Conservation (phyloP, 2,329 filamentous ascomycete genomes). For the Huntiella abstrusa region DNA sequence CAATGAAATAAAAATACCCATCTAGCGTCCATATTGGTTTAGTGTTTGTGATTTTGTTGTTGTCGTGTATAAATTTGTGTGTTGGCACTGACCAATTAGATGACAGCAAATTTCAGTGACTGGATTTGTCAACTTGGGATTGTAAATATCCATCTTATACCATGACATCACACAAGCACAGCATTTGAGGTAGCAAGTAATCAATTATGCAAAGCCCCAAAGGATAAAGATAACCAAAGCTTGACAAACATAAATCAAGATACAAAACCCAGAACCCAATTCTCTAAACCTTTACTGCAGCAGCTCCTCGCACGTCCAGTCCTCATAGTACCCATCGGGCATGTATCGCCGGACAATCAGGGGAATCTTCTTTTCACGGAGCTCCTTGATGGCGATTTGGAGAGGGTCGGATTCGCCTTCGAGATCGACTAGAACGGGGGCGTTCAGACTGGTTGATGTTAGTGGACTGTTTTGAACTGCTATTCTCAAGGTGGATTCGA, state of each 20-base stretch:
- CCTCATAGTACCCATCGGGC: constrained; percentile 95
- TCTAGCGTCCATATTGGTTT: background rate
- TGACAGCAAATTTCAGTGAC: background rate
- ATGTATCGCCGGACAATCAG: constrained; percentile 88
- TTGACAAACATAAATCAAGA: no score
- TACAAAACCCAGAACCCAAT: no score
- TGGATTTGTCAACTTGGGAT: background rate
- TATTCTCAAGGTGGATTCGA: background rate
- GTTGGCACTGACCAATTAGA: no score
- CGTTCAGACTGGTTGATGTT: constrained; percentile 58
- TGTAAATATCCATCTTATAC: background rate
- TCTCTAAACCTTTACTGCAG: constrained; percentile 30
- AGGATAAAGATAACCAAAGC: no score
- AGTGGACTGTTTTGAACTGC: background rate
- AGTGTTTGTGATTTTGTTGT: no score
- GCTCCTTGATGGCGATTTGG: constrained; percentile 92
- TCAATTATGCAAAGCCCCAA: no score
- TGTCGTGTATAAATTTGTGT: no score
- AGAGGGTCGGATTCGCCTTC: constrained; percentile 96
- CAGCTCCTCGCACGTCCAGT: constrained; percentile 96
- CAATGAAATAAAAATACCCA: background rate
- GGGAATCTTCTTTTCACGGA: constrained; percentile 96
- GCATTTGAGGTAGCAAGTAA: background rate
- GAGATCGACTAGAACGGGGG: constrained; percentile 85
- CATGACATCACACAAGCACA: background rate